Conservation (phyloP, 2,329 filamentous ascomycete species). For the Daldinia eschscholtzii region DNA sequence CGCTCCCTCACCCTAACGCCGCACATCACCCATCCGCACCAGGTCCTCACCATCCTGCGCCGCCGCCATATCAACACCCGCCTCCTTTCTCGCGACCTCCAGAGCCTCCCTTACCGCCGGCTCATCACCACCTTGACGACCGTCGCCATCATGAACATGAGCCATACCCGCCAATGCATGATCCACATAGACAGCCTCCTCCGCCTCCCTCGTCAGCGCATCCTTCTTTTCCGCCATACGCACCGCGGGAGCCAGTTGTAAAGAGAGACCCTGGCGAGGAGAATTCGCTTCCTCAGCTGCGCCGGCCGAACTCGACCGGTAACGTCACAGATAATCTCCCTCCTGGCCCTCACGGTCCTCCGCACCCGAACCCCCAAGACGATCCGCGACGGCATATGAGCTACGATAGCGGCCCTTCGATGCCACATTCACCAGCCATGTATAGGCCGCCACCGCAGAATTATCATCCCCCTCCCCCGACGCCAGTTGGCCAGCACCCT, state of each 20-base stretch:
- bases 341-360: slow-evolving; percentile 54
- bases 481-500: slow-evolving; percentile 49
- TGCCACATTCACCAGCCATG: slow-evolving; percentile 59
- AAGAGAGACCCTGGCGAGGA: slow-evolving; percentile 69
- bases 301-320: slow-evolving; percentile 66
- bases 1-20: slow-evolving; percentile 61
- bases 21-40: slow-evolving; percentile 52
- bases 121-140: slow-evolving; percentile 64
- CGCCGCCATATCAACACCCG: slow-evolving; percentile 55
- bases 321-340: slow-evolving; percentile 54
- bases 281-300: slow-evolving; percentile 57
- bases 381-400: slow-evolving; percentile 65
- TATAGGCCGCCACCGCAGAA: slow-evolving; percentile 49
- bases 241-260: slow-evolving; percentile 64
- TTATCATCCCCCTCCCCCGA: slow-evolving; percentile 50
- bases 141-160: slow-evolving; percentile 70
- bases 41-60: slow-evolving; percentile 56
- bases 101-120: slow-evolving; percentile 56
- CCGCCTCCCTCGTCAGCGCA: slow-evolving; percentile 59
- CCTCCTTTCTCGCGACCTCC: slow-evolving; percentile 56
- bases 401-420: slow-evolving; percentile 62
- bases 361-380: slow-evolving; percentile 56
- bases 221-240: slow-evolving; percentile 59
- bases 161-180: slow-evolving; percentile 66
- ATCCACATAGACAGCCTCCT: slow-evolving; percentile 63